phyloP scores from a whole-genome alignment of 495 filamentous ascomycete species.

The Penicillium salamii region DNA sequence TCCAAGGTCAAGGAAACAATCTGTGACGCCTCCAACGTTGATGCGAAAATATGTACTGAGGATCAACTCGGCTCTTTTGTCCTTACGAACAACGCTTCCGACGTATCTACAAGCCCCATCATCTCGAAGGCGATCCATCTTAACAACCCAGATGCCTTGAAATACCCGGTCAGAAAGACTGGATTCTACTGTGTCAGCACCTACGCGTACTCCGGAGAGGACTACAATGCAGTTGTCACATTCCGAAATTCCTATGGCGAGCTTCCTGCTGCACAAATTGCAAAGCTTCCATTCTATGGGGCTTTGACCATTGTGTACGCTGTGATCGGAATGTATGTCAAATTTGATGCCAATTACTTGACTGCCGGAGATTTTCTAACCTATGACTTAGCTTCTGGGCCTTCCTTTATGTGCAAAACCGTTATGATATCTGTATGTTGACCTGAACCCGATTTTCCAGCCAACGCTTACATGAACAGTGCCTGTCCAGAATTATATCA shows the following conservation, averaged over 20 bases:
- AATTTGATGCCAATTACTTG: neutral
- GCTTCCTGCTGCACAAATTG: conserved; percentile 90
- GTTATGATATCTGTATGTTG: conserved; percentile 79
- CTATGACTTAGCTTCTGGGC: conserved; percentile 70
- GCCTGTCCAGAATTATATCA: conserved; percentile 99
- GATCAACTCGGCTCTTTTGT: conserved; percentile 84
- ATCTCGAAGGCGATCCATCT: conserved; percentile 78
- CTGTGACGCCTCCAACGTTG: conserved; percentile 67
- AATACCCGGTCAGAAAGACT: conserved; percentile 80
- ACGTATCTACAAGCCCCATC: conserved; percentile 65
- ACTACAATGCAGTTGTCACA: conserved; percentile 79
- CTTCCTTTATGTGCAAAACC: conserved; percentile 93
- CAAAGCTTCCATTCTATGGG: conserved; percentile 97
- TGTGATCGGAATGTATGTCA: conserved; percentile 67
- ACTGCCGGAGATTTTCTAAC: conserved; percentile 16
- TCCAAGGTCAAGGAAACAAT: conserved; percentile 63
- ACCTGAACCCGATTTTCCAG: too few species aligned
- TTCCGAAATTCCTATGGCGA: conserved; percentile 97
- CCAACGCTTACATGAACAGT: conserved; percentile 52
- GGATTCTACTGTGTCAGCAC: conserved; percentile 96
- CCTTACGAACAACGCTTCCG: conserved; percentile 67
- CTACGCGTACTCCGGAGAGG: conserved; percentile 53
- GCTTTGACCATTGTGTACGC: conserved; percentile 93
- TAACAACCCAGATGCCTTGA: conserved; percentile 67
- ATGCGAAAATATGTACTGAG: conserved; percentile 65